phyloP scores from a whole-genome alignment of 192 early-diverging fungal species.

The Backusella morwellensis region DNA sequence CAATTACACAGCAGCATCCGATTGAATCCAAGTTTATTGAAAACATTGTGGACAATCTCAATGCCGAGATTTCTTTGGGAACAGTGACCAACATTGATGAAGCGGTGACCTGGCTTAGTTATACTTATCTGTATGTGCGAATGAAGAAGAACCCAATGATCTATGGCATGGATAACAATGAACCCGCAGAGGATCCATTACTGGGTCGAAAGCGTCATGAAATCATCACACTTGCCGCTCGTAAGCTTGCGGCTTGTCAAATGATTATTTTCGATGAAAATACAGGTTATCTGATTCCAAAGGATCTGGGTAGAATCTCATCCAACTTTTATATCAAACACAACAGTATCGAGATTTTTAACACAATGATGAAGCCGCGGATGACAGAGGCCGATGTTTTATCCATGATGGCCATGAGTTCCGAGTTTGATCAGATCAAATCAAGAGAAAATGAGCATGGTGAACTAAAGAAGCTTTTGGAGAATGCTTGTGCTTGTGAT shows the following conservation, averaged over 20 bases:
- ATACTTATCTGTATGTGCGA: slow-evolving; percentile 95
- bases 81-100: slow-evolving; percentile 96
- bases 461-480: slow-evolving; percentile 72
- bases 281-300: slow-evolving; percentile 81
- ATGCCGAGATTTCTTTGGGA: slow-evolving; percentile 95
- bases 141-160: slow-evolving; percentile 95
- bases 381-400: slow-evolving; percentile 97
- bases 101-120: slow-evolving; percentile 94
- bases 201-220: slow-evolving; percentile 80
- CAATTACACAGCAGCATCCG: slow-evolving; percentile 94
- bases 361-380: slow-evolving; percentile 75
- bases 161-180: slow-evolving; percentile 85
- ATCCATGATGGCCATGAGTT: slow-evolving; percentile 82
- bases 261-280: slow-evolving; percentile 91
- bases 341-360: slow-evolving; percentile 86
- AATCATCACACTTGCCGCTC: slow-evolving; percentile 76
- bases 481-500: slow-evolving; percentile 78
- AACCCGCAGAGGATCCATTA: slow-evolving; percentile 74
- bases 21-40: slow-evolving; percentile 93
- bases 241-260: slow-evolving; percentile 72
- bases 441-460: slow-evolving; percentile 84
- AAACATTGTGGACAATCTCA: slow-evolving; percentile 90
- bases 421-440: slow-evolving; percentile 94
- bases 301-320: slow-evolving; percentile 91
- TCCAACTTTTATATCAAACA: slow-evolving; percentile 92